These are phyloP conservation scores for Epichloe sp. DNA, from an alignment of 2,329 filamentous ascomycete genomes.

Conservation along the genomic window DNA sequence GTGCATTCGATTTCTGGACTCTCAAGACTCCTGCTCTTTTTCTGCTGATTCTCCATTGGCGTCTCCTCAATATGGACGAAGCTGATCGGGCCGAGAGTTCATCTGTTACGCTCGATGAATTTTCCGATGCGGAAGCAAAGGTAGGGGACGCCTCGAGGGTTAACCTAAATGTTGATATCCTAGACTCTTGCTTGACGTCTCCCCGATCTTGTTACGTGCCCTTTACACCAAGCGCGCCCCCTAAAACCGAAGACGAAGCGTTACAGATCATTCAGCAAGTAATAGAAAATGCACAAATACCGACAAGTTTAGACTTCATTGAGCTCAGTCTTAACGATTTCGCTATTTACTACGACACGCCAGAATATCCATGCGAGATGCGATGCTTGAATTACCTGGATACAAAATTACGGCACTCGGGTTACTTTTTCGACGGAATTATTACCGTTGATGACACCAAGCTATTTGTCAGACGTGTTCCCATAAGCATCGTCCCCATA, in stretches of 20 bases:
- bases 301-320: slow-evolving; percentile 15
- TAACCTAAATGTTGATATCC: slow-evolving; percentile 1
- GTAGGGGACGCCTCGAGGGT: not conserved
- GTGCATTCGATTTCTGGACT: too few species aligned
- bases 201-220: not conserved
- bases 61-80: not conserved
- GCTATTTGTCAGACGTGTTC: slow-evolving; percentile 41
- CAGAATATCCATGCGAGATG: slow-evolving; percentile 33
- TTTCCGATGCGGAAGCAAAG: not conserved
- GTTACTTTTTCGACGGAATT: slow-evolving; percentile 51
- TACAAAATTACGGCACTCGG: slow-evolving; percentile 18
- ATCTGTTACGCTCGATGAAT: not conserved
- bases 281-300: not conserved
- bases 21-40: too few species aligned
- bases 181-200: not conserved
- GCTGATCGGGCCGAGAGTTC: not conserved
- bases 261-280: slow-evolving; percentile 4
- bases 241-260: not conserved
- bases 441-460: slow-evolving; percentile 22
- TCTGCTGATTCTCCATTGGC: not conserved
- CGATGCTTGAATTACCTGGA: slow-evolving; percentile 40
- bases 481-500: slow-evolving; percentile 47
- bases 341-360: slow-evolving; percentile 36
- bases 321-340: slow-evolving; percentile 46
- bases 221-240: not conserved